Evolutionary conservation across 257 asterid species (phyloP).

Genomic region (Forsythia viridissima): DNA sequence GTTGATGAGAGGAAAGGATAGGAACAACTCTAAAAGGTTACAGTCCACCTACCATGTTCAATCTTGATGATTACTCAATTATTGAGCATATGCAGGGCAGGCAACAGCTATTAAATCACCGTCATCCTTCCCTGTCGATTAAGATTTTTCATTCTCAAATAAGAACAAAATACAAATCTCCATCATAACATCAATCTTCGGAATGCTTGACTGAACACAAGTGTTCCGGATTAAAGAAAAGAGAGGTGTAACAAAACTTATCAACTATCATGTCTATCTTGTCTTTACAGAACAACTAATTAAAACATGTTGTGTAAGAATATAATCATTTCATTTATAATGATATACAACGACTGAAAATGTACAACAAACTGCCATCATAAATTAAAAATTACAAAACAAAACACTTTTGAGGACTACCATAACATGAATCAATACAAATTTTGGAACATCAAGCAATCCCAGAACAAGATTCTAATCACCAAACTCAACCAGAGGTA

Average conservation of each 20-base stretch:
- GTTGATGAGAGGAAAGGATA: constrained; percentile 4
- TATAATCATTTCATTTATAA: background rate
- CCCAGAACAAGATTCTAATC: constrained; percentile 23
- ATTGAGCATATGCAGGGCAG: constrained; percentile 4
- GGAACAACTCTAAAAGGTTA: constrained; percentile 16
- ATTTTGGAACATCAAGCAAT: constrained; percentile 33
- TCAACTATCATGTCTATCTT: no score
- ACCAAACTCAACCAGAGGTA: constrained; percentile 44
- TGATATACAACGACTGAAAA: background rate
- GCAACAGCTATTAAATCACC: background rate
- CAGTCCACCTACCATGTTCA: constrained; percentile 25
- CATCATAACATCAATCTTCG: background rate
- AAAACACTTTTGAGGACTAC: background rate
- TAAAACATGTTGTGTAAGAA: background rate
- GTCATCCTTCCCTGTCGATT: background rate
- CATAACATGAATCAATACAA: constrained; percentile 16
- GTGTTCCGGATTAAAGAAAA: no score
- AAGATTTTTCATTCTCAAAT: constrained; percentile 15
- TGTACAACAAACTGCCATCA: background rate
- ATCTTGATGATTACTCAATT: constrained; percentile 25
- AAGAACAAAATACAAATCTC: constrained; percentile 31
- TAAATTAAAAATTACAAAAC: background rate
- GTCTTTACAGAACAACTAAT: no score
- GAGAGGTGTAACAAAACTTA: background rate
- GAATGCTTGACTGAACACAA: background rate